These are phyloP conservation scores for Zygosaccharomyces pseudorouxii DNA, from an alignment of 805 yeast genomes.

Conservation along the genomic window DNA sequence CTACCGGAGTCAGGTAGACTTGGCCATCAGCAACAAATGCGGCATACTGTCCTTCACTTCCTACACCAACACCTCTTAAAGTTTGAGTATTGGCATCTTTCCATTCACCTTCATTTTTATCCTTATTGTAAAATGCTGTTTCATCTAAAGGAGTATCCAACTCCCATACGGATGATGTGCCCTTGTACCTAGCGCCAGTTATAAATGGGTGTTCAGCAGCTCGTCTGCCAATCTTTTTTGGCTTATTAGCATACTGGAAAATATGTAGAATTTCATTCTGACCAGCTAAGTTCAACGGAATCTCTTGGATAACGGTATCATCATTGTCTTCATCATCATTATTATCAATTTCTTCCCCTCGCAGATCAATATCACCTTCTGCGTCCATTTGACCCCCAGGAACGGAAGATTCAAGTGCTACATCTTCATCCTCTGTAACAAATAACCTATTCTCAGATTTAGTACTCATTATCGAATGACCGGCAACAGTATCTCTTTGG, in stretches of 20 bases:
- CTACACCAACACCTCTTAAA: constrained; percentile 63
- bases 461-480: constrained; percentile 10
- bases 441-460: constrained; percentile 27
- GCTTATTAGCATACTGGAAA: constrained; percentile 51
- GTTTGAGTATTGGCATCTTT: constrained; percentile 54
- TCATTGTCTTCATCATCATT: constrained; percentile 36
- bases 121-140: constrained; percentile 57
- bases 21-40: constrained; percentile 45
- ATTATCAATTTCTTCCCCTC: constrained; percentile 14
- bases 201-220: constrained; percentile 36
- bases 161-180: constrained; percentile 59
- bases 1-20: constrained; percentile 60
- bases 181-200: constrained; percentile 52
- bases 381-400: constrained; percentile 11
- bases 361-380: constrained; percentile 15
- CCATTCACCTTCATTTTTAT: constrained; percentile 60
- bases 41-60: constrained; percentile 48
- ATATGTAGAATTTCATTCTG: constrained; percentile 38
- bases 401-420: constrained; percentile 11
- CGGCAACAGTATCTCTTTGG: background rate
- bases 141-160: constrained; percentile 74
- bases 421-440: constrained; percentile 38
- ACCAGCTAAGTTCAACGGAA: constrained; percentile 49
- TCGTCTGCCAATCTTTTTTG: constrained; percentile 25
- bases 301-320: constrained; percentile 58